Conservation (phyloP, 805 yeast species). For the Cyberlindnera samutprakarnensis region DNA sequence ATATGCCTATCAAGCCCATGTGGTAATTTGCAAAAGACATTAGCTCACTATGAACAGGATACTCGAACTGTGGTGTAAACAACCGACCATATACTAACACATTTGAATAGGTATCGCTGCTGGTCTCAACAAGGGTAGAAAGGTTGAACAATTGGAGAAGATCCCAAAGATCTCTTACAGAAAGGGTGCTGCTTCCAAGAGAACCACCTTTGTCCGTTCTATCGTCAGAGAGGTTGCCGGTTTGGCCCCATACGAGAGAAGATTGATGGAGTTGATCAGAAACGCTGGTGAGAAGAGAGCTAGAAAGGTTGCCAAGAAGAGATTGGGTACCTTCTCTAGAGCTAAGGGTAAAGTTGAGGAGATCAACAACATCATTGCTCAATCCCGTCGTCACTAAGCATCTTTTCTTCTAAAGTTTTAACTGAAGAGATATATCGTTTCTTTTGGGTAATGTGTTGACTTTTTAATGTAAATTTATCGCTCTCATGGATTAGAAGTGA, state of each 20-base stretch:
- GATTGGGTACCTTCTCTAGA: conserved; percentile 99
- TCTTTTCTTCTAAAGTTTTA: conserved; percentile 2
- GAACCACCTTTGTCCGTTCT: conserved; percentile 92
- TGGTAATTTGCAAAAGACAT: too few relatives aligned
- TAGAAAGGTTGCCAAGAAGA: conserved; percentile 99
- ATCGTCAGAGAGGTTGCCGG: conserved; percentile 97
- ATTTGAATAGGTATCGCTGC: conserved; percentile 71
- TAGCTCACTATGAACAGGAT: too few relatives aligned
- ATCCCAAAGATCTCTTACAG: conserved; percentile 89
- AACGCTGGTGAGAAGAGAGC: conserved; percentile 99
- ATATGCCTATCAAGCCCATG: too few relatives aligned
- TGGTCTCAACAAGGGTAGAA: conserved; percentile 99
- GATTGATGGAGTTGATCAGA: conserved; percentile 98
- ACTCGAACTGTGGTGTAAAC: too few relatives aligned
- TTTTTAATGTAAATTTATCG: conserved; percentile 18
- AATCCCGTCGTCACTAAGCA: conserved; percentile 85
- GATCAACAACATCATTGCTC: conserved; percentile 92
- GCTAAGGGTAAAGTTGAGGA: conserved; percentile 99
- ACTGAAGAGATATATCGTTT: not conserved
- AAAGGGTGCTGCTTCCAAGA: conserved; percentile 95
- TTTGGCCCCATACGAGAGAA: conserved; percentile 99
- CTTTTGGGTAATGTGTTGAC: conserved; percentile 10
- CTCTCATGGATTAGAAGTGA: conserved; percentile 10
- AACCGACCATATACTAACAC: conserved; percentile 28
- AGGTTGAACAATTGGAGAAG: conserved; percentile 77